Conservation (phyloP, 768 basidiomycete species). For the Lyophyllum shimeji region DNA sequence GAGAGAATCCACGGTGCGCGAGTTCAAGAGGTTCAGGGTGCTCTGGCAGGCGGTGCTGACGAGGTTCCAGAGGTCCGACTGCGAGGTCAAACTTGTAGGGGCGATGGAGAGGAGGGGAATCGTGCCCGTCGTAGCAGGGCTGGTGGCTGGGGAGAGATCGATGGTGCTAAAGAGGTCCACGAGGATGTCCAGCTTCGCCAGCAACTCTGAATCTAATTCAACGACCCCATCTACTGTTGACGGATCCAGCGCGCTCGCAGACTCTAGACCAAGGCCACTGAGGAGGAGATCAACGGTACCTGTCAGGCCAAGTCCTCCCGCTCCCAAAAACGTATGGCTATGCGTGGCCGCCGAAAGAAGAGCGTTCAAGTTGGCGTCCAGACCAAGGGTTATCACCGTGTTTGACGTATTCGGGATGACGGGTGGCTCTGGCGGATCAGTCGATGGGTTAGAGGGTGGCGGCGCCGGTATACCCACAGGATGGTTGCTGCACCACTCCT, state of each 20-base stretch:
- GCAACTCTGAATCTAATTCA: slow-evolving; percentile 16
- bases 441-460: neutral
- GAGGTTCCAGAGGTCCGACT: slow-evolving; percentile 5
- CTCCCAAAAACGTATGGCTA: neutral
- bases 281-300: neutral
- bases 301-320: neutral
- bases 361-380: slow-evolving; percentile 8
- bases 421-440: neutral
- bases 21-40: slow-evolving; percentile 15
- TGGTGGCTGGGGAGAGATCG: slow-evolving; percentile 3
- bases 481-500: slow-evolving; percentile 15
- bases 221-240: neutral
- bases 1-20: slow-evolving; percentile 19
- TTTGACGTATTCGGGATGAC: slow-evolving; percentile 5
- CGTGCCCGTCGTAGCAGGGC: neutral
- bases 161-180: slow-evolving; percentile 20
- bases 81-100: neutral
- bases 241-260: neutral
- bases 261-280: neutral
- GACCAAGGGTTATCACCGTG: slow-evolving; percentile 8
- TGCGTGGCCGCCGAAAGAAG: slow-evolving; percentile 6
- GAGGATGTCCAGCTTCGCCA: slow-evolving; percentile 16
- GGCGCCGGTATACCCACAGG: slow-evolving; percentile 4
- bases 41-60: slow-evolving; percentile 14
- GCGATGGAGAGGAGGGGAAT: neutral